phyloP scores from a whole-genome alignment of 768 basidiomycete species.

The Dioszegia hungarica region DNA sequence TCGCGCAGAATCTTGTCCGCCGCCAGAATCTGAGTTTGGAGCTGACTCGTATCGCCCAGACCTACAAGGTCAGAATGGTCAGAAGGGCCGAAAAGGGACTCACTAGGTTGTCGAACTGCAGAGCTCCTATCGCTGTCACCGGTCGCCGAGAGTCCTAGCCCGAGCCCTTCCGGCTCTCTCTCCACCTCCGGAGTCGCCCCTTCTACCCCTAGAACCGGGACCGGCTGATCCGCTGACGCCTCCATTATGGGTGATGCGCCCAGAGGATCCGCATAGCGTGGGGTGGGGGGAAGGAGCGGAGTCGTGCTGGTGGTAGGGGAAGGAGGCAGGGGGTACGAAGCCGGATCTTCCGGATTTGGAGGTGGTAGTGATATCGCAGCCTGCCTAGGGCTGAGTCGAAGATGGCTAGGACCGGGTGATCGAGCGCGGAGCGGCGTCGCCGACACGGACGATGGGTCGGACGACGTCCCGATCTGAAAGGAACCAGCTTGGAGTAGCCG shows the following conservation, averaged over 20 bases:
- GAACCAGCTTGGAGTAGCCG: slow-evolving; percentile 2
- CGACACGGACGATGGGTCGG: slow-evolving; percentile 20
- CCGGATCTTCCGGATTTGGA: slow-evolving; percentile 35
- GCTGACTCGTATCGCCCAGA: slow-evolving; percentile 1
- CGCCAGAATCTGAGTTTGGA: slow-evolving; percentile 19
- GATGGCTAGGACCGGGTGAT: neutral
- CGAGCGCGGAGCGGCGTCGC: slow-evolving; percentile 14
- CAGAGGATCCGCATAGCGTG: slow-evolving; percentile 28
- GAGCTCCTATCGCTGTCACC: too few species aligned
- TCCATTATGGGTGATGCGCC: slow-evolving; percentile 20
- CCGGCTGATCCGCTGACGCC: neutral
- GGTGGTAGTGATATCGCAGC: slow-evolving; percentile 2
- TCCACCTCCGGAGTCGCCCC: slow-evolving; percentile 4
- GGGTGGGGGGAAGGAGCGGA: neutral
- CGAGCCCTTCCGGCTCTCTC: slow-evolving; percentile 11
- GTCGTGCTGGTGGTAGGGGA: slow-evolving; percentile 20
- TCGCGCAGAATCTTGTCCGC: slow-evolving; percentile 64
- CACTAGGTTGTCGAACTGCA: too few species aligned
- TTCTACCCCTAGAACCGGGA: neutral
- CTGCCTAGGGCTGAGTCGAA: neutral
- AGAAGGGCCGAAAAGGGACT: too few species aligned
- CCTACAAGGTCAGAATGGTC: slow-evolving; percentile 7
- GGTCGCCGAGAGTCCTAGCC: slow-evolving; percentile 2
- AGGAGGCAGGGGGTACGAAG: slow-evolving; percentile 39
- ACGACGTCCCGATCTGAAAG: slow-evolving; percentile 20